phyloP scores from a whole-genome alignment of 2,329 filamentous ascomycete genomes.

The Venturia asperata region DNA sequence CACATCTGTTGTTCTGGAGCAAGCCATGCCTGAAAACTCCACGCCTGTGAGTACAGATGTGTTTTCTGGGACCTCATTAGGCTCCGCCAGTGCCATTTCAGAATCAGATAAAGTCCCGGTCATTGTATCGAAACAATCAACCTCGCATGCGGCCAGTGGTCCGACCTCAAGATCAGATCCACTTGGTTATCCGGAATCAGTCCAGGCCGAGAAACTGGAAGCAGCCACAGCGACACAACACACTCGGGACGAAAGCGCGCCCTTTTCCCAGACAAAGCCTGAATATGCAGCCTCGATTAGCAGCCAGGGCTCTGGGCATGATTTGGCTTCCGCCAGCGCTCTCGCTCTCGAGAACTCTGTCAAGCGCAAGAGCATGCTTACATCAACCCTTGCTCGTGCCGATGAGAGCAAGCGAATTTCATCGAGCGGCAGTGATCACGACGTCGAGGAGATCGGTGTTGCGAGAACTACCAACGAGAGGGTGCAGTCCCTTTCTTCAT shows the following conservation, averaged over 20 bases:
- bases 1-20: background rate
- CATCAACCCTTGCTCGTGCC: conserved; percentile 23
- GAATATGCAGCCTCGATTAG: background rate
- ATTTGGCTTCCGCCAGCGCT: background rate
- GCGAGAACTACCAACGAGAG: conserved; percentile 38
- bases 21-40: background rate
- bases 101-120: background rate
- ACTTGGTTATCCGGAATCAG: background rate
- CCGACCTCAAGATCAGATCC: conserved; percentile 7
- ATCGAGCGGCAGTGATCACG: conserved; percentile 17
- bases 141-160: background rate
- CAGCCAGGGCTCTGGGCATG: background rate
- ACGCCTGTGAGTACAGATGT: background rate
- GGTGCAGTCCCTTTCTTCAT: conserved; percentile 22
- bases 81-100: background rate
- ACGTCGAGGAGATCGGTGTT: conserved; percentile 34
- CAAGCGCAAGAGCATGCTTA: background rate
- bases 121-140: background rate
- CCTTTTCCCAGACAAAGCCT: background rate
- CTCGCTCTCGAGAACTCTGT: background rate
- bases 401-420: conserved; percentile 18
- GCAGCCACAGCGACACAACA: background rate
- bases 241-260: background rate
- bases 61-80: background rate
- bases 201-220: background rate